A percentile compares a stretch with the other conserved stretches of the same genome.
These are phyloP conservation scores for Maudiozyma turicensis DNA, from an alignment of 805 yeast genomes.

Conservation along the genomic window DNA sequence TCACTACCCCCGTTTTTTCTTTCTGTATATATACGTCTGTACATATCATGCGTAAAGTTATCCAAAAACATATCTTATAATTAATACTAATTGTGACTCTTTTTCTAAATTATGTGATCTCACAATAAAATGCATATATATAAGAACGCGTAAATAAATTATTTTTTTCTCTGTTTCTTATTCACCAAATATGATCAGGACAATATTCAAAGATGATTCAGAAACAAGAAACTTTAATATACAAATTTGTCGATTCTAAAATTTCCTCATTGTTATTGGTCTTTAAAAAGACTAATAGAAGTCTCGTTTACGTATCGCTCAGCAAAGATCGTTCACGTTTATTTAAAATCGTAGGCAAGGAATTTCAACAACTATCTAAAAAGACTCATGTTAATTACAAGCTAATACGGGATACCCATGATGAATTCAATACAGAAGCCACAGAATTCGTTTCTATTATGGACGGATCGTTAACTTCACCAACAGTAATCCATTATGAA, in stretches of 20 bases:
- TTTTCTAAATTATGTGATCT: too few species aligned
- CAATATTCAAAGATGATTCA: neutral
- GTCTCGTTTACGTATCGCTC: constrained; percentile 13
- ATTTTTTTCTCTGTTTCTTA: neutral
- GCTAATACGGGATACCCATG: neutral
- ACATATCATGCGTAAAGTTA: neutral
- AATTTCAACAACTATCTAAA: constrained; percentile 6
- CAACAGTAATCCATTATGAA: constrained; percentile 11
- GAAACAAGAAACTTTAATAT: constrained; percentile 4
- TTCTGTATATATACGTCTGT: neutral
- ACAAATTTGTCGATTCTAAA: constrained; percentile 8
- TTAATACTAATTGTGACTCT: too few species aligned
- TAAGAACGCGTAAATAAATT: too few species aligned
- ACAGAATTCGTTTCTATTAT: neutral
- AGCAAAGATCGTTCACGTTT: constrained; percentile 10
- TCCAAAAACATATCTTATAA: too few species aligned
- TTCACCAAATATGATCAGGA: neutral
- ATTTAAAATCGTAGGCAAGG: constrained; percentile 6
- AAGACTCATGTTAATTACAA: neutral
- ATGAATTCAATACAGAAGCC: neutral
- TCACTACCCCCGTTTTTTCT: neutral
- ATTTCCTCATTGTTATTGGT: constrained; percentile 11
- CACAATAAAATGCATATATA: too few species aligned
- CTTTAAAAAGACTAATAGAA: constrained; percentile 6
- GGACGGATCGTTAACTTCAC: neutral